Conservation (phyloP, 768 basidiomycete genomes). For the Chalciporus sphaerocephalus region DNA sequence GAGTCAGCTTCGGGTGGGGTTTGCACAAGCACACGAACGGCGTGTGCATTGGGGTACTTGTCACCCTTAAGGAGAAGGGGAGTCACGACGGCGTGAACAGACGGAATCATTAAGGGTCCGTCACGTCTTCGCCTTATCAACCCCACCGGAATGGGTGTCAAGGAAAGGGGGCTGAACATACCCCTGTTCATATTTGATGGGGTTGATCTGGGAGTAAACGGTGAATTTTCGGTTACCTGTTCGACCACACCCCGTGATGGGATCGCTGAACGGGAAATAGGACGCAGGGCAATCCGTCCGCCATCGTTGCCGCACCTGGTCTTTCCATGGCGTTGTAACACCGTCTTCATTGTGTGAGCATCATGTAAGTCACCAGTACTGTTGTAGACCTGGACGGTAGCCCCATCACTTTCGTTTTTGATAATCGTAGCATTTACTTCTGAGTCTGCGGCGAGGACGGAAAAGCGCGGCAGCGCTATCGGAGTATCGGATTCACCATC, state of each 20-base stretch:
- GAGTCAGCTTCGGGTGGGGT: constrained; percentile 55
- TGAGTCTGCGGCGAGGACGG: constrained; percentile 60
- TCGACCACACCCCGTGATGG: constrained; percentile 17
- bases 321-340: constrained; percentile 54
- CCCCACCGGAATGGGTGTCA: constrained; percentile 24
- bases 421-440: constrained; percentile 57
- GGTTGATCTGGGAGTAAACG: constrained; percentile 19
- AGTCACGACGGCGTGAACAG: constrained; percentile 50
- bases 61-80: constrained; percentile 35
- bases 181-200: constrained; percentile 18
- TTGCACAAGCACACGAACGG: constrained; percentile 53
- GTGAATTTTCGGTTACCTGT: constrained; percentile 16
- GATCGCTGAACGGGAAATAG: constrained; percentile 26
- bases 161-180: constrained; percentile 10
- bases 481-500: constrained; percentile 38
- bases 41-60: constrained; percentile 45
- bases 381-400: constrained; percentile 59
- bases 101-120: constrained; percentile 60
- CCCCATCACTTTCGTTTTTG: constrained; percentile 52
- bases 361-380: constrained; percentile 54
- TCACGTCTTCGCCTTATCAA: constrained; percentile 42
- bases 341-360: constrained; percentile 59
- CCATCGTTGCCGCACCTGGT: constrained; percentile 62
- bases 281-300: constrained; percentile 53
- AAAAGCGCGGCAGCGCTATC: constrained; percentile 65